These are phyloP conservation scores for Carex sylvatica DNA, from an alignment of 202 grass and related monocot species.

Conservation along the genomic window DNA sequence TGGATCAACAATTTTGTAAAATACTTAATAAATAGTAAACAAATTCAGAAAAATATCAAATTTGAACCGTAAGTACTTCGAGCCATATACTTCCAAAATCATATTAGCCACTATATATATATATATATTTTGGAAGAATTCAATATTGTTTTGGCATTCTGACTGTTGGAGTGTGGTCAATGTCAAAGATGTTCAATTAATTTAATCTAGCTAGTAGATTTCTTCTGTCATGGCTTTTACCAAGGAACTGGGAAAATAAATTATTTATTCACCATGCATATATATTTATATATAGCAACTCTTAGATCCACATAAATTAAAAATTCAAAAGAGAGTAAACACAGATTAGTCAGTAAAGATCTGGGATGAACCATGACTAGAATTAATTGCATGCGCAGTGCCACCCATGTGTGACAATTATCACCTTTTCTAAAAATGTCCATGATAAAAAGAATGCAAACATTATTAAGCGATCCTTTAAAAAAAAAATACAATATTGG, in stretches of 20 bases:
- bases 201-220: background rate
- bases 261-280: background rate
- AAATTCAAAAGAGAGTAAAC: slow-evolving; percentile 1
- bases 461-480: background rate
- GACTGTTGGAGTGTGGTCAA: slow-evolving; percentile 9
- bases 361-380: background rate
- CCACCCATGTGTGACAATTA: slow-evolving; percentile 8
- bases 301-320: background rate
- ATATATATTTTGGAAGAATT: background rate
- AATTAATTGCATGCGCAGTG: slow-evolving; percentile 2
- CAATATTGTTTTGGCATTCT: background rate
- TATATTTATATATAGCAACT: background rate
- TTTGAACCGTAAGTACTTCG: too few relatives aligned
- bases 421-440: background rate
- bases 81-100: too few relatives aligned
- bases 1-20: too few relatives aligned
- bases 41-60: too few relatives aligned
- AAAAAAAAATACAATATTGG: too few relatives aligned
- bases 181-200: slow-evolving; percentile 3
- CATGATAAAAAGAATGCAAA: background rate
- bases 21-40: too few relatives aligned
- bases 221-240: background rate
- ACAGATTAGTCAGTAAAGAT: slow-evolving; percentile 20
- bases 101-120: too few relatives aligned
- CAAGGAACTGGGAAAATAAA: background rate